A percentile compares a stretch with the other conserved stretches of the same genome.
Conservation (phyloP, 805 yeast species). For the Dipodascopsis uninucleata region DNA sequence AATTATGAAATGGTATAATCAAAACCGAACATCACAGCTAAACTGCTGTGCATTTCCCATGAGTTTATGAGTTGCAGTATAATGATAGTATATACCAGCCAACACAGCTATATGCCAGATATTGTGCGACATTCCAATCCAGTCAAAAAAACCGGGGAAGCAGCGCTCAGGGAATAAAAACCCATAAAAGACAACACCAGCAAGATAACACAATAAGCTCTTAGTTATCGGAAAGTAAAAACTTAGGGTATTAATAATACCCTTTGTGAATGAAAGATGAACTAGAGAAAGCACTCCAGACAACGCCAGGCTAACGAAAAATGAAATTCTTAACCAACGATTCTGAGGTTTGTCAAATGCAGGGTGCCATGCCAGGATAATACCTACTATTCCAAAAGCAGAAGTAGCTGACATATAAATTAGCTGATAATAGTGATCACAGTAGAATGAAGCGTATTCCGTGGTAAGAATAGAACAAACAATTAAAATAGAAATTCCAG, state of each 20-base stretch:
- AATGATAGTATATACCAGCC: conserved; percentile 86
- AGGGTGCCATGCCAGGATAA: conserved; percentile 86
- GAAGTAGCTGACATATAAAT: conserved; percentile 59
- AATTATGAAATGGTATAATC: background rate
- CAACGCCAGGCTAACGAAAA: conserved; percentile 72
- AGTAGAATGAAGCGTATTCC: conserved; percentile 72
- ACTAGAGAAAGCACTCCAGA: conserved; percentile 68
- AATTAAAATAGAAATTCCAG: conserved; percentile 87
- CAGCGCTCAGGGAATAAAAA: conserved; percentile 85
- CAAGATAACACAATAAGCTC: conserved; percentile 68
- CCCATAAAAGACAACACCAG: conserved; percentile 86
- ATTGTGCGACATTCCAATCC: conserved; percentile 84
- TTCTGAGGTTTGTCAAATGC: conserved; percentile 84
- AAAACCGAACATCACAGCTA: conserved; percentile 18
- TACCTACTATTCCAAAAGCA: conserved; percentile 66
- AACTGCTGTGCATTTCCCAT: conserved; percentile 43
- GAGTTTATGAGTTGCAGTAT: conserved; percentile 71
- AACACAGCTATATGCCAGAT: conserved; percentile 92
- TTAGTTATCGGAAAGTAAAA: conserved; percentile 67
- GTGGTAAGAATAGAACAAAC: conserved; percentile 85
- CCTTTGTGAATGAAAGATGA: conserved; percentile 53
- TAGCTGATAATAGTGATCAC: conserved; percentile 49
- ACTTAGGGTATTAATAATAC: conserved; percentile 48
- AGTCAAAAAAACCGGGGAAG: conserved; percentile 39
- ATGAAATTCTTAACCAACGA: conserved; percentile 70